Base-by-base conservation (phyloP, 176 grass and related monocot genomes). In the Saccharum spontaneum region DNA sequence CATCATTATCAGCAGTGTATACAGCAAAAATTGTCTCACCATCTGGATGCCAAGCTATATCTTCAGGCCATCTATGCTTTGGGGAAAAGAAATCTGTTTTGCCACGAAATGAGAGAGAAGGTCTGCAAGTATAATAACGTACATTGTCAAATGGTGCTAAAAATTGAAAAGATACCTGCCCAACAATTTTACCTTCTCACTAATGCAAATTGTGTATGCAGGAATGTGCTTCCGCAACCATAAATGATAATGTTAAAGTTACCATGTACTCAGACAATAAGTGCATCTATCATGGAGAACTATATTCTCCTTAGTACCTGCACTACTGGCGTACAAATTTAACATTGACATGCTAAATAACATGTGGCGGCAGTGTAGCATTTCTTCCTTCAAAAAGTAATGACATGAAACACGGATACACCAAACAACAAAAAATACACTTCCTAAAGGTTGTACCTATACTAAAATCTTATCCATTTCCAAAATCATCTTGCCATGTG, bases 11-110 rank as follows among this genome's bases (percentile, higher is more conserved):
- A 90, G 93, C 86, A 94, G 69, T 98, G 67, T 98, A 98, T 63
- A 88, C 93, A 75, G 97, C 85, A 92, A 98, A 91, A 82, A 98
- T 76, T n/a, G 40, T 86, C 67, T 90, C 90, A 81, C 97, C 93
- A 82, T 89, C 85, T 69, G 97, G 97, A 90, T 98, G 93, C 93
- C 93, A 98, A 71, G 93, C 81, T 73, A 98, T 76, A 90, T 94
- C 97, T 87, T 98, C 97, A 74, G 97, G 97, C 97, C 97, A 98
- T 77, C 93, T 89, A 66, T 94, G 91, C 83, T 95, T 98, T 86
- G 97, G 90, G 59, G 97, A 98, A 67, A 95, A 83, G 77, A 90
- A 92, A 94, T 94, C 88, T 86, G 90, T 92, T 43, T 65, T 89
- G 79, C 97, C 93, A 83, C 93, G 91, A 60, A 94, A 89, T 48